phyloP scores from a whole-genome alignment of 1,284 basidiomycete species.

The Ceratobasidium sp. region DNA sequence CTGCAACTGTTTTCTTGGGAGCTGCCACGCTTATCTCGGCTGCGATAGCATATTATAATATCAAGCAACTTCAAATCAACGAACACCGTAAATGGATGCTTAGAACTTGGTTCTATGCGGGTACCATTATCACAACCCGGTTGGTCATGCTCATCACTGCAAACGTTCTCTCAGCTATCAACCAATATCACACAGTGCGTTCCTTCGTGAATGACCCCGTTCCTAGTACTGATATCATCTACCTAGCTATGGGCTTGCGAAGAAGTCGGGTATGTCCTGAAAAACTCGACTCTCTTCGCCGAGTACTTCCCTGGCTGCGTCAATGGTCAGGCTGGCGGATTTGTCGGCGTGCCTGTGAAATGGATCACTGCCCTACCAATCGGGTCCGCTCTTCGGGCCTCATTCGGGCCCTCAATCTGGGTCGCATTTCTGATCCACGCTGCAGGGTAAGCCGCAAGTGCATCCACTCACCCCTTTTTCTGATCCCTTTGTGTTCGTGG shows the following conservation, averaged over 20 bases:
- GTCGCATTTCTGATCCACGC: conserved; percentile 34
- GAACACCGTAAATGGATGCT: conserved; percentile 49
- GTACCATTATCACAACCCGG: conserved; percentile 38
- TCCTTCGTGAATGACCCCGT: too few species aligned
- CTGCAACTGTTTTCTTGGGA: conserved; percentile 32
- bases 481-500: not conserved
- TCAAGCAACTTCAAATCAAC: conserved; percentile 46
- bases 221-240: not conserved
- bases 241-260: conserved; percentile 16
- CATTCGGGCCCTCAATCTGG: conserved; percentile 37
- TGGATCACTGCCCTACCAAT: conserved; percentile 15
- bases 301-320: conserved; percentile 1
- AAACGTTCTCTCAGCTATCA: conserved; percentile 15
- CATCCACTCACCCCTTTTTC: not conserved
- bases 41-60: conserved; percentile 44
- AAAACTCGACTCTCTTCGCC: not conserved
- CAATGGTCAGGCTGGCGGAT: not conserved
- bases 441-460: conserved; percentile 9
- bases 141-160: conserved; percentile 31
- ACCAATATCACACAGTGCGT: conserved; percentile 38
- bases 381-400: conserved; percentile 28
- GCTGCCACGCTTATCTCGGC: conserved; percentile 26
- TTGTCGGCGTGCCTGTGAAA: conserved; percentile 6
- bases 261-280: conserved; percentile 18
- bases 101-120: conserved; percentile 44